Evolutionary conservation across 129 eudicot species (phyloP).

Genomic region (Erigeron canadensis): DNA sequence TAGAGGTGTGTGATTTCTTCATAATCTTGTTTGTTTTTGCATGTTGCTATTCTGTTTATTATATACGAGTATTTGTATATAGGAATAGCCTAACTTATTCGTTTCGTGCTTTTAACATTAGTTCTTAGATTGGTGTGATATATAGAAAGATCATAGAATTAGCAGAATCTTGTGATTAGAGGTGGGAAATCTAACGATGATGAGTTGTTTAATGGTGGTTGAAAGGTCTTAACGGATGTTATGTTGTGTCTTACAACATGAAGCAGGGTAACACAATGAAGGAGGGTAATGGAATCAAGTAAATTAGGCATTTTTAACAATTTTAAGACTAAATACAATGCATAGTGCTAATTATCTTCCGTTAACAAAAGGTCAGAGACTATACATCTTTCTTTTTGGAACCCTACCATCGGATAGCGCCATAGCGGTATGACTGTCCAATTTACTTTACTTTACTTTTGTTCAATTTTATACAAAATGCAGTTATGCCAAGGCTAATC

Average conservation of each 20-base stretch:
- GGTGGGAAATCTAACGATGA: not conserved
- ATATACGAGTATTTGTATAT: constrained; percentile 1
- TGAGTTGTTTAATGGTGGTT: not conserved
- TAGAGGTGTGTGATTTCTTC: constrained; percentile 59
- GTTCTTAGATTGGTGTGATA: constrained; percentile 1
- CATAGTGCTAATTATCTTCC: not conserved
- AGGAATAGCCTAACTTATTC: constrained; percentile 4
- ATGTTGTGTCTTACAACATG: not conserved
- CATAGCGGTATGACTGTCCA: too few species aligned
- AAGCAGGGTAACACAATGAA: too few species aligned
- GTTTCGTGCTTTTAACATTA: not conserved
- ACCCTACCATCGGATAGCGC: too few species aligned
- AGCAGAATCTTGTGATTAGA: not conserved
- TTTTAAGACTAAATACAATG: too few species aligned
- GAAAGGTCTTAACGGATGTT: not conserved
- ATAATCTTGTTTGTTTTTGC: constrained; percentile 8
- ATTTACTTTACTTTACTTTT: too few species aligned
- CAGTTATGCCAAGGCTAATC: too few species aligned
- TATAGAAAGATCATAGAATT: not conserved
- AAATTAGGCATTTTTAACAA: too few species aligned
- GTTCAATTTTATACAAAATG: too few species aligned
- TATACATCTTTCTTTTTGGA: too few species aligned
- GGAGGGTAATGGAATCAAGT: too few species aligned
- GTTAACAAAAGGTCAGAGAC: not conserved
- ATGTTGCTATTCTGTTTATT: not conserved